Evolutionary conservation across 164 flowering plant species (phyloP).

Genomic region (Nelumbo lutea): DNA sequence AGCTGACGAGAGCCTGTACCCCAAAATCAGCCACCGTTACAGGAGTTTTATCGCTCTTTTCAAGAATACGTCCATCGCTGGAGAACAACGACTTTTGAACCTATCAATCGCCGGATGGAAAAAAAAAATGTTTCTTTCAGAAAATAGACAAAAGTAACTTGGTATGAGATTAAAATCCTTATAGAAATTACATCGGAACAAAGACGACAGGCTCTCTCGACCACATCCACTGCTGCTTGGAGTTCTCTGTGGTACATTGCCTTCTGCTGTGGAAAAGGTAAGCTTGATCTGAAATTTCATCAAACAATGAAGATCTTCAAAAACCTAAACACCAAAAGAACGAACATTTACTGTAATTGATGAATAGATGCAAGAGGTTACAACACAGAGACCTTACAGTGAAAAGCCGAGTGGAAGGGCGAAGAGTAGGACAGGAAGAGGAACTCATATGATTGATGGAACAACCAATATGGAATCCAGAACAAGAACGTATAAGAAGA

Average conservation of each 20-base stretch:
- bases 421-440: not conserved
- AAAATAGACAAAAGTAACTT: too few species aligned
- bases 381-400: conserved; percentile 14
- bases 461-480: conserved; percentile 2
- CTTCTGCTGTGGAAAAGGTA: conserved; percentile 49
- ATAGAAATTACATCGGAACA: conserved; percentile 8
- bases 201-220: conserved; percentile 77
- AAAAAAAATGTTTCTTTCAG: not conserved
- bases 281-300: conserved; percentile 33
- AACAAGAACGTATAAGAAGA: conserved; percentile 1
- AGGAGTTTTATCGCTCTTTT: conserved; percentile 82
- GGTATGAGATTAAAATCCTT: not conserved
- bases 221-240: conserved; percentile 72
- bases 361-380: not conserved
- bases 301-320: not conserved
- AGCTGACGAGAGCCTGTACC: conserved; percentile 83
- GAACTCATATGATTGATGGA: not conserved
- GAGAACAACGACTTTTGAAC: conserved; percentile 61
- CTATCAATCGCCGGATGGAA: conserved; percentile 24
- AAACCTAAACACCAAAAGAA: not conserved
- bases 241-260: conserved; percentile 74
- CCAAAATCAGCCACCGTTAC: conserved; percentile 92
- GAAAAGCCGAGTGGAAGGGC: conserved; percentile 7
- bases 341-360: not conserved
- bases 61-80: conserved; percentile 47